These are phyloP conservation scores for Cephaloascus albidus DNA, from an alignment of 805 yeast species.

Conservation along the genomic window DNA sequence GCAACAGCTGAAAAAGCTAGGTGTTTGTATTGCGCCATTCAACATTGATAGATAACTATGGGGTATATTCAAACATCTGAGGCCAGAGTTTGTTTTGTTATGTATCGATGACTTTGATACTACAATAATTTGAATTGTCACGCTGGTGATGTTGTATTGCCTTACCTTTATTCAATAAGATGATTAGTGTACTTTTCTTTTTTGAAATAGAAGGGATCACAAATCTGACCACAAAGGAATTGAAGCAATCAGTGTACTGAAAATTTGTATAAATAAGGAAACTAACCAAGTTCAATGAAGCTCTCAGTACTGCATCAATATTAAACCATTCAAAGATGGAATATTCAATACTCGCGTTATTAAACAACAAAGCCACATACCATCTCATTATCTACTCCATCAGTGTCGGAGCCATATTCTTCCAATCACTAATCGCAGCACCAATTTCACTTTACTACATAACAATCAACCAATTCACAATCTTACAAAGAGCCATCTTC, in stretches of 20 bases:
- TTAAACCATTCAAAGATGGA: no score
- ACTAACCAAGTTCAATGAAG: no score
- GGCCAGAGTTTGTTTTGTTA: neutral
- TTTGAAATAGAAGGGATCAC: neutral
- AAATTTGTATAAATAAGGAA: neutral
- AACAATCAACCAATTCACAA: slow-evolving; percentile 68
- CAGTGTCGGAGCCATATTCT: slow-evolving; percentile 59
- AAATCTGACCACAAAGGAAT: neutral
- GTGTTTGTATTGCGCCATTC: no score
- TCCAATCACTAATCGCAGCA: slow-evolving; percentile 67
- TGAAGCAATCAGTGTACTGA: neutral
- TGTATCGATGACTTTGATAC: neutral
- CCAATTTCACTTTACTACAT: slow-evolving; percentile 73
- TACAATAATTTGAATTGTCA: neutral
- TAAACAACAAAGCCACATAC: slow-evolving; percentile 20
- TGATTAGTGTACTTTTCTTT: neutral
- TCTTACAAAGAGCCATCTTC: slow-evolving; percentile 68
- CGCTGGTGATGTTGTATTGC: no score
- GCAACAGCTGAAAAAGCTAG: no score
- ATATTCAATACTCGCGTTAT: no score
- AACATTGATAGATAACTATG: no score
- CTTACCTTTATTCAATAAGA: no score
- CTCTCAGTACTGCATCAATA: no score
- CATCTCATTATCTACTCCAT: slow-evolving; percentile 27
- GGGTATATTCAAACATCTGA: neutral